phyloP scores from a whole-genome alignment of 202 grass and related monocot genomes.

The Zizania palustris region DNA sequence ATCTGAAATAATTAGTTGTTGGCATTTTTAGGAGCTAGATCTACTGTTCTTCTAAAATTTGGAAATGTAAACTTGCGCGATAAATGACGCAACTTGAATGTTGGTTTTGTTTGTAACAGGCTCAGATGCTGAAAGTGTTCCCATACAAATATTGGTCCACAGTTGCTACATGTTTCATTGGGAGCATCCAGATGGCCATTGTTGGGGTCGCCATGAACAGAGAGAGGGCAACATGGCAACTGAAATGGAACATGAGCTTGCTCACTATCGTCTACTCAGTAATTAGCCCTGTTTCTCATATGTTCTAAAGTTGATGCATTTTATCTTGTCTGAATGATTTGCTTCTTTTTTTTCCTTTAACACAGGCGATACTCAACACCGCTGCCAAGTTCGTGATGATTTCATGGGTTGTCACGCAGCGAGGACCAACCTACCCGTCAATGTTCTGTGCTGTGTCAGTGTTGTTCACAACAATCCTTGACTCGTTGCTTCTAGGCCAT shows the following conservation, averaged over 20 bases:
- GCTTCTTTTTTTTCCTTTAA: background rate
- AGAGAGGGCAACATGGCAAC: slow-evolving; percentile 44
- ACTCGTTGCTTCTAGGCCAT: slow-evolving; percentile 48
- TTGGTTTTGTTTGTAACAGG: slow-evolving; percentile 17
- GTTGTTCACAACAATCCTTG: slow-evolving; percentile 48
- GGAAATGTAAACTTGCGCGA: background rate
- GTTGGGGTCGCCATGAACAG: slow-evolving; percentile 45
- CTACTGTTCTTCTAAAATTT: background rate
- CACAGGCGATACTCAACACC: slow-evolving; percentile 53
- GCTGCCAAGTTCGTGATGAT: slow-evolving; percentile 57
- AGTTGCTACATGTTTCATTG: slow-evolving; percentile 41
- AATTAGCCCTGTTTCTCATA: background rate
- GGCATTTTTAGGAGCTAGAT: background rate
- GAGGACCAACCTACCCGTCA: slow-evolving; percentile 49
- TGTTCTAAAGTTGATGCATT: background rate
- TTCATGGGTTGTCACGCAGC: slow-evolving; percentile 47
- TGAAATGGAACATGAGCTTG: slow-evolving; percentile 58
- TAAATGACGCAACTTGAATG: background rate
- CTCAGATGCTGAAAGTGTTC: slow-evolving; percentile 56
- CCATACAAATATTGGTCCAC: slow-evolving; percentile 59
- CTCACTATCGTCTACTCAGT: slow-evolving; percentile 56
- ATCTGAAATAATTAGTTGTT: background rate
- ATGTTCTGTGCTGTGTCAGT: slow-evolving; percentile 55
- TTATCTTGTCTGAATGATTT: background rate
- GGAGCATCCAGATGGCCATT: slow-evolving; percentile 45